Conservation (phyloP, 768 basidiomycete genomes). For the Boletus barrowsii region DNA sequence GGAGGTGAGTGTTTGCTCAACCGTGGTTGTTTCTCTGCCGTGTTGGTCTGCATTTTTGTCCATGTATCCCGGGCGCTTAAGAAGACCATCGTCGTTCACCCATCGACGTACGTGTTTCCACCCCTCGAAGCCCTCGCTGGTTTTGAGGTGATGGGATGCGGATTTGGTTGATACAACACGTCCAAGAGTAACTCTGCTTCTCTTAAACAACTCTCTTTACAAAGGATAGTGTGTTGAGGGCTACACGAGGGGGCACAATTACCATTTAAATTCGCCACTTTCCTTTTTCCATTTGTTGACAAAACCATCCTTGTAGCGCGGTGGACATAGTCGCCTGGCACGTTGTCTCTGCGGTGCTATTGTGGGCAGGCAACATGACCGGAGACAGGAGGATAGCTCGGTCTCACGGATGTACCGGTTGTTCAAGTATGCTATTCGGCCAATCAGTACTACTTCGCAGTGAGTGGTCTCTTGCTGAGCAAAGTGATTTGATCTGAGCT, state of each 20-base stretch:
- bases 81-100: constrained; percentile 85
- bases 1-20: constrained; percentile 48
- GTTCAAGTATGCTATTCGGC: constrained; percentile 81
- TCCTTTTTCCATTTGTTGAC: constrained; percentile 19
- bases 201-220: constrained; percentile 86
- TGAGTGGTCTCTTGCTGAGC: constrained; percentile 38
- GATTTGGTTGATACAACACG: constrained; percentile 89
- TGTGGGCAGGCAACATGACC: constrained; percentile 66
- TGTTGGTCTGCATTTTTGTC: neutral
- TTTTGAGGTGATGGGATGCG: constrained; percentile 34
- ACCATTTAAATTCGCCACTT: neutral
- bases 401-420: constrained; percentile 57
- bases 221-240: constrained; percentile 71
- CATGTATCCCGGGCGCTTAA: constrained; percentile 62
- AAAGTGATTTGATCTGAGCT: neutral
- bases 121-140: constrained; percentile 57
- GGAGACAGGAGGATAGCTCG: constrained; percentile 31
- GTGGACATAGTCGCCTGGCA: constrained; percentile 61
- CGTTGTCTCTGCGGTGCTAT: constrained; percentile 84
- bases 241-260: constrained; percentile 87
- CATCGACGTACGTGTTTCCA: constrained; percentile 48
- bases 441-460: constrained; percentile 59
- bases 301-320: constrained; percentile 37
- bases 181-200: constrained; percentile 67
- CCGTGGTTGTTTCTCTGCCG: neutral